Evolutionary conservation across 2,329 filamentous ascomycete species (phyloP), one percentile per base, ranked within the genome.

Genomic region (Fusarium pseudonygamai): DNA sequence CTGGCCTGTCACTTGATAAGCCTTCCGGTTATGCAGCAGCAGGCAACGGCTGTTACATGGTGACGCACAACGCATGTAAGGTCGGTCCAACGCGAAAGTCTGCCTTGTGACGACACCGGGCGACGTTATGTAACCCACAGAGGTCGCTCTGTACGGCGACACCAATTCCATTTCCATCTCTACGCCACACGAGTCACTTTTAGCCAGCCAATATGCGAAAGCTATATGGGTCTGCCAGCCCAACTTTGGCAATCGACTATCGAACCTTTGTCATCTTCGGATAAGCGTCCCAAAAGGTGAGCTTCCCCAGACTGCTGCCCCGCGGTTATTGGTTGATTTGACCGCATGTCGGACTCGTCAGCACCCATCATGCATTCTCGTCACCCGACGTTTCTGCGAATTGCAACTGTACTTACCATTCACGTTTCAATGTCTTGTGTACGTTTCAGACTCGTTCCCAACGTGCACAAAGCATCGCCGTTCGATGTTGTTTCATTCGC

Each of bases 331-430:
- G 55, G 71, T 24, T 47, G 36, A 24, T 32, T 36, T 15, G 40
- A n/a, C 70, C 70, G 61, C 71, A 73, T 73, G 43, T 42, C 22
- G 30, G 26, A 47, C 49, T 73, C 34, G 70, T 73, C 70, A 73
- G 61, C 71, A 73, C 34, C 28, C 47, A 42, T 53, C 16, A 42
- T 57, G 40, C 53, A 63, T 42, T 45, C 26, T 60, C 24, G 15
- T 42, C 56, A 45, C 45, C 34, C 22, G 32, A 4, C 8, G 22
- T 24, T 32, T 24, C 18, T 52, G 45, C 45, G 34, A 34, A n/a
- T 40, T 36, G 26, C 5, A 45, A 39, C 34, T 26, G 37, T 24
- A 45, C 47, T 26, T 50, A 28, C 32, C 12, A 28, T 34, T 36
- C 18, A 14, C 24, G 22, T 28, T 28, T 49, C 20, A 24, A n/a